Evolutionary conservation across 2,329 filamentous ascomycete species (phyloP).

Genomic region (Alternaria novae-zelandiae): DNA sequence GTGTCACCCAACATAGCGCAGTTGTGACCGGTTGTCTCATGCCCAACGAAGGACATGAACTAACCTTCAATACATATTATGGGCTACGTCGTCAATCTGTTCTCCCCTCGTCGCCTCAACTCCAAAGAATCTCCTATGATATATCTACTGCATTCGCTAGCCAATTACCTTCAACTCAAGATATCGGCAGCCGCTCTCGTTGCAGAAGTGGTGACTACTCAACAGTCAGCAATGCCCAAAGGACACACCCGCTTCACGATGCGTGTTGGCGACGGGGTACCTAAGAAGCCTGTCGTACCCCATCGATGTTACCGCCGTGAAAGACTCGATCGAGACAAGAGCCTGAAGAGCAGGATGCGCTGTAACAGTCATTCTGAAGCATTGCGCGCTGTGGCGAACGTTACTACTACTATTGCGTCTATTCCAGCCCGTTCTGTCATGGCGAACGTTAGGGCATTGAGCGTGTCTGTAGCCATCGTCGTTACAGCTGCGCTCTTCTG

Average conservation of each 20-base stretch:
- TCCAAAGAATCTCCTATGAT: not conserved
- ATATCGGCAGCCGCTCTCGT: not conserved
- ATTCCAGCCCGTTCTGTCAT: too few species aligned
- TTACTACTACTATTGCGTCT: too few species aligned
- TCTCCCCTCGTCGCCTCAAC: not conserved
- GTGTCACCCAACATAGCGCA: not conserved
- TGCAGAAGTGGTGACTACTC: not conserved
- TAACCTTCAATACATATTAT: not conserved
- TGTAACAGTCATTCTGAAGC: not conserved
- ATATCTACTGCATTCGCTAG: not conserved
- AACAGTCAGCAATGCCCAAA: not conserved
- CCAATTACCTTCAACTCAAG: not conserved
- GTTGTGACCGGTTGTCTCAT: not conserved
- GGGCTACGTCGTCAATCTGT: not conserved
- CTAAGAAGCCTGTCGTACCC: not conserved
- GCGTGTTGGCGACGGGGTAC: not conserved
- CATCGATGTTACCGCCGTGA: not conserved
- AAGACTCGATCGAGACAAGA: not conserved
- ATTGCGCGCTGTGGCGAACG: not conserved
- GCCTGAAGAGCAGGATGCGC: not conserved
- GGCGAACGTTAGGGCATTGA: not conserved
- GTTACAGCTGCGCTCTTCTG: not conserved
- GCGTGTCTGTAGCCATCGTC: not conserved
- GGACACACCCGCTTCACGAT: not conserved
- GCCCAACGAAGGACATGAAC: not conserved